phyloP scores from a whole-genome alignment of 371 early-diverging fungal genomes.

The Mortierella sp. region DNA sequence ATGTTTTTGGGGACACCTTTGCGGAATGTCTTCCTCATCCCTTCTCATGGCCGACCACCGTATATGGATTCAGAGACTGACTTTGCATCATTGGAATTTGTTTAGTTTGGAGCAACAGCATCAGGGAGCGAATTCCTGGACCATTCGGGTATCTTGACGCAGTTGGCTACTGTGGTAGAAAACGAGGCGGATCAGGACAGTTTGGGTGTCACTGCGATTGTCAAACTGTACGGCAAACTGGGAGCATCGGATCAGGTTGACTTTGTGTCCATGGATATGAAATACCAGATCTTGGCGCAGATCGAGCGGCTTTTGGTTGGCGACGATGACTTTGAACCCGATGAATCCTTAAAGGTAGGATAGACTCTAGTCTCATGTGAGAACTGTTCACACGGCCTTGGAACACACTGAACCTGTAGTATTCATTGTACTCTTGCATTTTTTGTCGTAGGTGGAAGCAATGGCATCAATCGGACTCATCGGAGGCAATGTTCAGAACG shows the following conservation, averaged over 20 bases:
- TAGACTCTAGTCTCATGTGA: background rate
- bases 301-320: slow-evolving; percentile 28
- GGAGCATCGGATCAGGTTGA: slow-evolving; percentile 25
- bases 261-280: slow-evolving; percentile 34
- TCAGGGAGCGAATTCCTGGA: slow-evolving; percentile 38
- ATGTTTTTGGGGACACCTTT: background rate
- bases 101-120: slow-evolving; percentile 33
- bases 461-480: slow-evolving; percentile 40
- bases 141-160: slow-evolving; percentile 19
- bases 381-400: too few species aligned
- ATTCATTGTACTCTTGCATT: background rate
- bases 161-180: slow-evolving; percentile 17
- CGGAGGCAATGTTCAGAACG: slow-evolving; percentile 41
- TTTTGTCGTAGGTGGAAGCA: slow-evolving; percentile 20
- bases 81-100: too few species aligned
- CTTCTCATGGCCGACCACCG: too few species aligned
- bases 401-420: too few species aligned
- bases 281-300: slow-evolving; percentile 37
- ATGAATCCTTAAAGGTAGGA: slow-evolving; percentile 27
- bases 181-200: slow-evolving; percentile 21
- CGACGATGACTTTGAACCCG: slow-evolving; percentile 24
- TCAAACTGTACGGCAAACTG: slow-evolving; percentile 44
- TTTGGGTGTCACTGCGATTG: slow-evolving; percentile 26
- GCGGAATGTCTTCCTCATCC: too few species aligned
- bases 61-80: too few species aligned